These are phyloP conservation scores for Narthecium ossifragum DNA, from an alignment of 106 monocot genomes.

Conservation along the genomic window DNA sequence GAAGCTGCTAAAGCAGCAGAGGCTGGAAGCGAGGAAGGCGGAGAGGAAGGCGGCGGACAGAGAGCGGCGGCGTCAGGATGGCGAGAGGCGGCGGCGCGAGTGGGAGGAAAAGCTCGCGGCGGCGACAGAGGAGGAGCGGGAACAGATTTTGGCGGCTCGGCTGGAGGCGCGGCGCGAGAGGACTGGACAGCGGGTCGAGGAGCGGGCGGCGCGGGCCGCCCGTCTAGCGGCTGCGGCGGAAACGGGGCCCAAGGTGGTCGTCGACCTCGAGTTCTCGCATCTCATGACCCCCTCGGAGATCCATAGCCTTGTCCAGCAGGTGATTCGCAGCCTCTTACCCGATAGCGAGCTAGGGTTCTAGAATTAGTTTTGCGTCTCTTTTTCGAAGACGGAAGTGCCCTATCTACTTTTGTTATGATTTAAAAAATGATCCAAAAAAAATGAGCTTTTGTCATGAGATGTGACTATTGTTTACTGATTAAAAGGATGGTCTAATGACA, in stretches of 20 bases:
- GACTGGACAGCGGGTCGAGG: slow-evolving; percentile 39
- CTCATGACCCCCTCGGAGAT: slow-evolving; percentile 76
- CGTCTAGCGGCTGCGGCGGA: slow-evolving; percentile 43
- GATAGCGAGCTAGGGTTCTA: too few species aligned
- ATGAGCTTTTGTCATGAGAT: too few species aligned
- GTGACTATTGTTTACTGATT: neutral
- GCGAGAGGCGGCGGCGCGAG: slow-evolving; percentile 60
- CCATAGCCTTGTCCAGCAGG: slow-evolving; percentile 86
- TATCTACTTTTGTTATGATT: neutral
- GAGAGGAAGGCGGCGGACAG: slow-evolving; percentile 73
- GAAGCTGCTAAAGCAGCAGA: slow-evolving; percentile 66
- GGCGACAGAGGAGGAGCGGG: slow-evolving; percentile 59
- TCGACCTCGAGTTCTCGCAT: slow-evolving; percentile 70
- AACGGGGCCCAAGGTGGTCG: slow-evolving; percentile 50
- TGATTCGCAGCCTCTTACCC: slow-evolving; percentile 3
- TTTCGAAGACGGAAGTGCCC: too few species aligned
- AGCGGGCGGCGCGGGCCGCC: slow-evolving; percentile 30
- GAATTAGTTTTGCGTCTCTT: neutral
- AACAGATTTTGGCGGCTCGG: slow-evolving; percentile 31
- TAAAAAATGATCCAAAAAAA: too few species aligned
- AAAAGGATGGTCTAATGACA: neutral
- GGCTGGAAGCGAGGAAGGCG: slow-evolving; percentile 49
- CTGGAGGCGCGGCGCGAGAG: slow-evolving; percentile 46
- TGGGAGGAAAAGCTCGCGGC: slow-evolving; percentile 71
- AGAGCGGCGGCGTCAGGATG: slow-evolving; percentile 50